Evolutionary conservation across 2,329 filamentous ascomycete species (phyloP), one percentile per base, ranked within the genome.

Genomic region (Biscogniauxia marginata): DNA sequence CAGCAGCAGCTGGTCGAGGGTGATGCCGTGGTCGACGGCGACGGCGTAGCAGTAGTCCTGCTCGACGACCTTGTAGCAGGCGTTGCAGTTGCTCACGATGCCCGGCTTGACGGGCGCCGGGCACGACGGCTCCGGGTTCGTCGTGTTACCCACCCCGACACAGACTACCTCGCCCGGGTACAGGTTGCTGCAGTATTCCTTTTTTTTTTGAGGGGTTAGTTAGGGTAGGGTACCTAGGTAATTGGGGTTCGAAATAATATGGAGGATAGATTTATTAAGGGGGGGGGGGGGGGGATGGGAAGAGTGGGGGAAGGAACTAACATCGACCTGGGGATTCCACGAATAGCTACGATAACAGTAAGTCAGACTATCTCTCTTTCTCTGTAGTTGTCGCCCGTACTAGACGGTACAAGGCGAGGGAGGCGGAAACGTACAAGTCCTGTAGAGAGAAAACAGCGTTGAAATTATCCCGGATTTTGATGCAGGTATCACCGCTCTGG

Each of bases 381-480:
- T 4, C 3, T 45, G n/a, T n/a, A 16, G 6, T 19, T 44, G 1
- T n/a, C 49, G 6, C 23, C 16, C n/a, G 30, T 21, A n/a, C 19
- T 16, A 8, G 19, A 5, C 49, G 19, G 19, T 4, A 19, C 23
- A 13, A 16, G n/a, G 7, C 9, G 23, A 20, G 19, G 18, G 13
- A 7, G n/a, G 3, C 9, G n/a, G 21, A 18, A 30, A 55, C 65
- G 60, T 57, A 67, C 65, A 68, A 68, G 1, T 65, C 45, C n/a
- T 25, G 43, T 1, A 66, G 58, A 1, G 53, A 60, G 22, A 61
- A 66, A 11, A 53, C 49, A 75, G 77, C 81, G 55, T 51, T 49
- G 50, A 60, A 62, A 45, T 55, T 53, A 49, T 57, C 48, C 11
- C 59, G 49, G 53, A 68, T 68, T 39, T 6, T 50, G 46, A 53